Percentiles rank a stretch among this genome's conserved stretches.
phyloP scores from a whole-genome alignment of 2,329 filamentous ascomycete species.

The Ophiocordyceps camponoti-floridani region DNA sequence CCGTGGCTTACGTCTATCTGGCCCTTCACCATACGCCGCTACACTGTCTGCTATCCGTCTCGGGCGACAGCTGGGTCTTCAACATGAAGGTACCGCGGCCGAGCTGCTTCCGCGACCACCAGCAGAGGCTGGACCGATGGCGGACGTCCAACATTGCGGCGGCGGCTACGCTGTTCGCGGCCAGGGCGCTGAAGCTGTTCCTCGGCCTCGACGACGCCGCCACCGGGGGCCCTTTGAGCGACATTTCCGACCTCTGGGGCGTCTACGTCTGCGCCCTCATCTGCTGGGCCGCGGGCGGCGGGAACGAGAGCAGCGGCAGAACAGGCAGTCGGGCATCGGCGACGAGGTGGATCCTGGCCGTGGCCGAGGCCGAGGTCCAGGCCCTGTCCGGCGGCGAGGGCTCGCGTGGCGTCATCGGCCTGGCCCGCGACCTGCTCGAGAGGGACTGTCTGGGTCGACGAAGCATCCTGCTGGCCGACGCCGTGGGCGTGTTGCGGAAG shows the following conservation, averaged over 20 bases:
- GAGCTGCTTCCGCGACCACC: slow-evolving; percentile 26
- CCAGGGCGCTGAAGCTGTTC: slow-evolving; percentile 29
- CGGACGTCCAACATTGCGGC: slow-evolving; percentile 24
- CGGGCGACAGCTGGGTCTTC: slow-evolving; percentile 40
- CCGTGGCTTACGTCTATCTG: slow-evolving; percentile 33
- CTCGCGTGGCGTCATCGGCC: slow-evolving; percentile 28
- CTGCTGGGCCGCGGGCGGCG: slow-evolving; percentile 30
- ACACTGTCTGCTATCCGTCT: slow-evolving; percentile 36
- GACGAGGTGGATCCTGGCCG: slow-evolving; percentile 18
- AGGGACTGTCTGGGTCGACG: slow-evolving; percentile 28
- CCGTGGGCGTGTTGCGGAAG: slow-evolving; percentile 30
- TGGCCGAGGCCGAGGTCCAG: slow-evolving; percentile 22
- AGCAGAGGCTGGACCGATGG: slow-evolving; percentile 28
- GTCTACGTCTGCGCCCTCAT: slow-evolving; percentile 39
- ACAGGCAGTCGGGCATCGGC: slow-evolving; percentile 10
- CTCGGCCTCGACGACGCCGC: slow-evolving; percentile 12
- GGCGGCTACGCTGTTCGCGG: slow-evolving; percentile 29
- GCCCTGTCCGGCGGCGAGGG: slow-evolving; percentile 14
- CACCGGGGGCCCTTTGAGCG: slow-evolving; percentile 8
- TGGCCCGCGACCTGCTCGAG: slow-evolving; percentile 28
- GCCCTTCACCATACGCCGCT: slow-evolving; percentile 41
- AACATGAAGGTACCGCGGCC: slow-evolving; percentile 29
- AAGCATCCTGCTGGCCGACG: slow-evolving; percentile 33
- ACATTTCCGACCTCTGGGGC: slow-evolving; percentile 34
- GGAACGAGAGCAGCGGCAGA: slow-evolving; percentile 18